Evolutionary conservation across 208 protist genomes (phyloP), one percentile per base, ranked within the genome.

Genomic region (Crithidia fasciculata): DNA sequence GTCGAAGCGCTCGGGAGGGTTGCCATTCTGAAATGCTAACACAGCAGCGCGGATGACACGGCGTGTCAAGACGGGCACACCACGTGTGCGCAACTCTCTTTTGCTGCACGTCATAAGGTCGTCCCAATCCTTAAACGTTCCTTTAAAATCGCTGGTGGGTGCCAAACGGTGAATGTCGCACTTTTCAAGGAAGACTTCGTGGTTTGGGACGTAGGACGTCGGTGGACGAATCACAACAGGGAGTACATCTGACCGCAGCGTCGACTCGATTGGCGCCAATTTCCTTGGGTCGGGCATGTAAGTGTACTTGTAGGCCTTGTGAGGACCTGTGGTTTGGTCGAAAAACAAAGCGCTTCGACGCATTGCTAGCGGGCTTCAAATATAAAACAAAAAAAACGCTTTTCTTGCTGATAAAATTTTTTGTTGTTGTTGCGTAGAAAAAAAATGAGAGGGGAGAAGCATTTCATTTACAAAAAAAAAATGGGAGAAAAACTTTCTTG

Each of bases 211-310:
- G 69, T 91, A 93, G 0, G 90, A 85, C 5, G 87, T 93, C 16
- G 93, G 93, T 74, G 93, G 93, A 12, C 93, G 75, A 73, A 97
- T 91, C 2, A 88, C 88, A 59, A 92, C 64, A 10, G 93, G 93
- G 47, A 96, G 79, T 60, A 97, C 78, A 70, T 97, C 91, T 13
- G 76, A 84, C 0, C 89, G 78, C 69, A 88, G 81, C 19, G 87
- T 89, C 36, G 86, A 88, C 68, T 97, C 93, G 66, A 97, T 97
- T 2, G 93, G 91, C n/a, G 91, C 88, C 5, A 97, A 68, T 62
- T 97, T 97, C 13, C 93, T 72, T 6, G 93, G 93, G 77, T 97
- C 93, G 2, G 93, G 93, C 85, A 97, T 91, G 68, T 97, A 97
- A 0, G 89, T 92, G 76, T 97, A 97, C 73, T 96, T 97, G 78